phyloP scores from a whole-genome alignment of 441 rosid genomes.

The Sinapis alba region DNA sequence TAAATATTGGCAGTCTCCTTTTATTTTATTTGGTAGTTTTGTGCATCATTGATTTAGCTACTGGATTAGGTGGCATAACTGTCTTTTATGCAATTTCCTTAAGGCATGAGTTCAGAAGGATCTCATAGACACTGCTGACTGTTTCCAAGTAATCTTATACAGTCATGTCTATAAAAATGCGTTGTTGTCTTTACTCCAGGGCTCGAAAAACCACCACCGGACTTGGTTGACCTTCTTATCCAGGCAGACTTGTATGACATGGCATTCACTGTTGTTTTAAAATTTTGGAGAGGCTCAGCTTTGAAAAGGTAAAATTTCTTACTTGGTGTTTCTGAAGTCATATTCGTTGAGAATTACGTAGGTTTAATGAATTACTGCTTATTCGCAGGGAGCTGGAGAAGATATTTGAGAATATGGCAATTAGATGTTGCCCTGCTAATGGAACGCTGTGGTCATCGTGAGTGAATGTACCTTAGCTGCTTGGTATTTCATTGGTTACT shows the following conservation, averaged over 20 bases:
- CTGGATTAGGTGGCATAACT: conserved; percentile 4
- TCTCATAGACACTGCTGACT: conserved; percentile 10
- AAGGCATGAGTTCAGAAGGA: conserved; percentile 10
- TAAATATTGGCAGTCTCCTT: conserved; percentile 11
- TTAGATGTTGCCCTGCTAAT: conserved; percentile 80
- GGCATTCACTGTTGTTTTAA: conserved; percentile 82
- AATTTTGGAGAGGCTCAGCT: conserved; percentile 82
- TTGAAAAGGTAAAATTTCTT: conserved; percentile 61
- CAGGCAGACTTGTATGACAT: conserved; percentile 77
- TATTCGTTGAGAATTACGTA: conserved; percentile 1
- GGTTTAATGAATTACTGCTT: conserved; percentile 18
- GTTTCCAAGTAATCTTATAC: conserved; percentile 19
- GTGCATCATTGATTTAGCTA: conserved; percentile 19
- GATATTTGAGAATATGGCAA: conserved; percentile 74
- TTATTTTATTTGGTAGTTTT: conserved; percentile 12
- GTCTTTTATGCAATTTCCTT: conserved; percentile 11
- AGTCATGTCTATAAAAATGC: conserved; percentile 23
- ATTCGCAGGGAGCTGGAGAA: conserved; percentile 83
- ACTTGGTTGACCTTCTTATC: conserved; percentile 81
- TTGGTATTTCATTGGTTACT: conserved; percentile 7
- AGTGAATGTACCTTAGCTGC: conserved; percentile 24
- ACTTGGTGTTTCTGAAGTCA: conserved; percentile 16
- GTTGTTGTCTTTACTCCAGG: conserved; percentile 47
- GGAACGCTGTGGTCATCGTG: conserved; percentile 59
- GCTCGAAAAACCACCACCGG: conserved; percentile 57